Percentiles rank a stretch among this genome's conserved stretches.
Evolutionary conservation across 441 rosid genomes (phyloP).

Genomic region (Sinapis alba): DNA sequence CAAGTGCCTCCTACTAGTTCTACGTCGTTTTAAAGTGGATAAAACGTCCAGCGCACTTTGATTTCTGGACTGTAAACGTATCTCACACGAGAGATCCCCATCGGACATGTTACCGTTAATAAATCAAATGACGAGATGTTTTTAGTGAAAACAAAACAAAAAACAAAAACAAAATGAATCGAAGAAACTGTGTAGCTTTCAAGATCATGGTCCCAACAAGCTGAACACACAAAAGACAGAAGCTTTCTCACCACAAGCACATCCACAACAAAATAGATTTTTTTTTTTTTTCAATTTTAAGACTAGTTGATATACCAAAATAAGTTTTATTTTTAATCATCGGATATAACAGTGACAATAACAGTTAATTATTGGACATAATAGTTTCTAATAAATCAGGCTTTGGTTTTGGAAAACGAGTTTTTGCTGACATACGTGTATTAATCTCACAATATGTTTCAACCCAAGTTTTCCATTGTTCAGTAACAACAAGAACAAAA

Average conservation of each 20-base stretch:
- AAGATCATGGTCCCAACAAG: slow-evolving; percentile 32
- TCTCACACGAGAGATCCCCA: not conserved
- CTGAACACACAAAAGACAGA: slow-evolving; percentile 30
- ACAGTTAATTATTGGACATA: slow-evolving; percentile 4
- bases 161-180: not conserved
- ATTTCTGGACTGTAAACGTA: not conserved
- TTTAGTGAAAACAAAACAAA: not conserved
- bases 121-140: slow-evolving; percentile 5
- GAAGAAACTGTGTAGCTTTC: not conserved
- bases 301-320: not conserved
- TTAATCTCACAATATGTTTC: no score
- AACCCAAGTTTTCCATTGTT: no score
- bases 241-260: slow-evolving; percentile 20
- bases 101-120: slow-evolving; percentile 1
- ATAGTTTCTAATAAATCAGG: not conserved
- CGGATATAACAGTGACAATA: slow-evolving; percentile 21
- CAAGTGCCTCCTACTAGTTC: not conserved
- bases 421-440: not conserved
- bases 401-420: not conserved
- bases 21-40: not conserved
- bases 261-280: slow-evolving; percentile 8
- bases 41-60: not conserved
- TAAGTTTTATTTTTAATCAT: not conserved
- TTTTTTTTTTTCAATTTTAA: slow-evolving; percentile 32
- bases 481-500: no score